Conservation (phyloP, 2,329 filamentous ascomycete genomes). For the Ophiocordyceps camponoti-leonardi region DNA sequence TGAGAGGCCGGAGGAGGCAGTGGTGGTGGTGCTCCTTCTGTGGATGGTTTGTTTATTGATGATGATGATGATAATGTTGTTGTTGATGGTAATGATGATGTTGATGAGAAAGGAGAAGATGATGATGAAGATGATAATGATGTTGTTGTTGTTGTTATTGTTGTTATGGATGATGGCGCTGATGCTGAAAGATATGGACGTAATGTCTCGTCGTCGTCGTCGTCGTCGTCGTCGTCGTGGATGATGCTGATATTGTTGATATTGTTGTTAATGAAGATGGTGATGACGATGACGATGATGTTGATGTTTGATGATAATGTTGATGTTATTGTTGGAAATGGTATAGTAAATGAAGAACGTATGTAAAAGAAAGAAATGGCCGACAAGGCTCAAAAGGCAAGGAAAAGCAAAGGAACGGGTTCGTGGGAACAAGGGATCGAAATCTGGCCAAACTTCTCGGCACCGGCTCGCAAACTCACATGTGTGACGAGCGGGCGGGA, state of each 20-base stretch:
- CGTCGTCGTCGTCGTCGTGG: neutral
- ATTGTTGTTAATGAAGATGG: too few relatives aligned
- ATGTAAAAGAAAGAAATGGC: neutral
- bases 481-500: constrained; percentile 1
- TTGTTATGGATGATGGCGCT: neutral
- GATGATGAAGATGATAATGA: too few relatives aligned
- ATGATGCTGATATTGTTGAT: too few relatives aligned
- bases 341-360: neutral
- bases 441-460: neutral
- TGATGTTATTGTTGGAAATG: too few relatives aligned
- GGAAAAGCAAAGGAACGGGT: neutral
- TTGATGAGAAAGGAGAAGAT: neutral
- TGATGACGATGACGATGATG: too few relatives aligned
- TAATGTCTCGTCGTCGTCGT: neutral
- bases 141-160: neutral
- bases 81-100: neutral
- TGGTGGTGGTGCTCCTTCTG: too few relatives aligned
- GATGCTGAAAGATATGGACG: neutral
- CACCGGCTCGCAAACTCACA: neutral
- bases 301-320: too few relatives aligned
- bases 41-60: too few relatives aligned
- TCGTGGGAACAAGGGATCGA: neutral
- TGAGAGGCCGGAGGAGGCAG: neutral
- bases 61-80: neutral
- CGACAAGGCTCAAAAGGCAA: neutral